A percentile compares a stretch with the other conserved stretches of the same genome.
These are phyloP conservation scores for Candida buenavistaensis DNA, from an alignment of 1,139 yeast species.

Conservation along the genomic window DNA sequence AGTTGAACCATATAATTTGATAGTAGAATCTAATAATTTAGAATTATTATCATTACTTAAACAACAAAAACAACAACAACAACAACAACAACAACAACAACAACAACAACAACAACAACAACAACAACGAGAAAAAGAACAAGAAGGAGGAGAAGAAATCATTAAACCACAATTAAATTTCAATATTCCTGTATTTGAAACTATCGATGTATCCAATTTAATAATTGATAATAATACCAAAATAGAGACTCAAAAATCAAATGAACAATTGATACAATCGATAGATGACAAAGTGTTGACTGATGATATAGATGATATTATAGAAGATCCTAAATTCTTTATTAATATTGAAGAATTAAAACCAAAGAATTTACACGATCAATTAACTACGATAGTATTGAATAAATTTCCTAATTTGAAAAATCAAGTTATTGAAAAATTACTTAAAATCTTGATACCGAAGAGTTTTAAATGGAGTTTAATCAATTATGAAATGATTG, in stretches of 20 bases:
- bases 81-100: too few species aligned
- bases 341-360: constrained; percentile 27
- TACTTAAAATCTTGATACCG: constrained; percentile 19
- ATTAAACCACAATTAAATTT: constrained; percentile 8
- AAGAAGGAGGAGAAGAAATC: too few species aligned
- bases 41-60: constrained; percentile 17
- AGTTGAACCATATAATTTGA: constrained; percentile 18
- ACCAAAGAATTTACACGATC: constrained; percentile 37
- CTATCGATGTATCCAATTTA: constrained; percentile 24
- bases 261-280: constrained; percentile 2
- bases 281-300: not conserved
- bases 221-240: constrained; percentile 25
- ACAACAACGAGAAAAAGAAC: too few species aligned
- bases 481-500: constrained; percentile 27
- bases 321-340: constrained; percentile 15
- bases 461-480: constrained; percentile 26
- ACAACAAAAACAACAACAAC: not conserved
- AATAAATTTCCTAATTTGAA: constrained; percentile 35
- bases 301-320: constrained; percentile 9
- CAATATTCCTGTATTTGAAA: constrained; percentile 22
- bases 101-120: too few species aligned
- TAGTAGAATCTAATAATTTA: constrained; percentile 16
- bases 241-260: constrained; percentile 15
- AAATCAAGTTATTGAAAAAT: constrained; percentile 27
- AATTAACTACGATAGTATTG: constrained; percentile 35